Base-by-base conservation (phyloP, 2,329 filamentous ascomycete species). In the Cadophora sp. region DNA sequence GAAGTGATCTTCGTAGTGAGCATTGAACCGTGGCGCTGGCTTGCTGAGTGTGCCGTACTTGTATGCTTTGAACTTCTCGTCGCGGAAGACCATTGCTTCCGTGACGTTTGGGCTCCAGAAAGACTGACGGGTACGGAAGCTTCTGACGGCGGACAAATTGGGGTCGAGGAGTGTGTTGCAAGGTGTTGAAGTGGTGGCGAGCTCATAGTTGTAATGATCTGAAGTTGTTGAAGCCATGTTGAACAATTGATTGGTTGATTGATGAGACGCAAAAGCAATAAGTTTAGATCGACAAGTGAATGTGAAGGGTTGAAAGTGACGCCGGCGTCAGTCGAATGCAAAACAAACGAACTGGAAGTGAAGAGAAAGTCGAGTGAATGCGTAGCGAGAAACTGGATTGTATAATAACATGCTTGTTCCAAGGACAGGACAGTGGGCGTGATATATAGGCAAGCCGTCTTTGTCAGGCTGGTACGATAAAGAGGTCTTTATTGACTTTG, bases 391-490 rank as follows among this genome's bases (percentile, higher is more conserved):
- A 41, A 58, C n/a, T 41, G 4, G 20, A 43, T 41, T 58, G 20
- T 58, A 18, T 11, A 58, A 58, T 24, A 9, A 20, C 8, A 27
- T 16, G 13, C 20, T 27, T 39, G 20, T 24, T 41, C 20, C 8
- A 20, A 24, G 27, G 20, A 7, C 1, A 7, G 55, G n/a, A 58
- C 8, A 39, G n/a, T 41, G 16, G 4, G 22, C 20, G 24, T 5
- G 55, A 58, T 58, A 58, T 41, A 41, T 58, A 58, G 36, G 33
- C 20, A 56, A 22, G 13, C 14, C 16, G 20, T 41, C 55, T 58
- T 58, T 58, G 33, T 58, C 4, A 20, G n/a, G 33, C 6, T 39
- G 9, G 18, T 2, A 7, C 5, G 24, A 58, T n/a, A 58, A 58
- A 58, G 55, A 7, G 7, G 4, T 20, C 20, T 24, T 58, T 58